Evolutionary conservation across 805 yeast species (phyloP).

Genomic region (Metschnikowia kofuensis): DNA sequence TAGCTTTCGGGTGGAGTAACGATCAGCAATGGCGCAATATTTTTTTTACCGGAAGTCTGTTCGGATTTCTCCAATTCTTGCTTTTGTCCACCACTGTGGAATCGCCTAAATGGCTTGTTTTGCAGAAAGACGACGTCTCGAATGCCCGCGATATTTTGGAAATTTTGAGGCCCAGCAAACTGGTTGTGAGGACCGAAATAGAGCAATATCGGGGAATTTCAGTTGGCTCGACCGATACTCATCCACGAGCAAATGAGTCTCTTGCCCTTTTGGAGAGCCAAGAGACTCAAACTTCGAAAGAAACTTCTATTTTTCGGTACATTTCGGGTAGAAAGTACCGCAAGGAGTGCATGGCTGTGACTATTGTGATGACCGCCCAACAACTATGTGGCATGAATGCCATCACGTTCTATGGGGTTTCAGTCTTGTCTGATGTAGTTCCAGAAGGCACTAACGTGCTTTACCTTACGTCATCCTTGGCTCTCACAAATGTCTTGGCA

Average conservation of each 20-base stretch:
- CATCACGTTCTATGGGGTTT: slow-evolving; percentile 25
- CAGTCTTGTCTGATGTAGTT: slow-evolving; percentile 16
- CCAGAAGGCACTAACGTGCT: slow-evolving; percentile 17
- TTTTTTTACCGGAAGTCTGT: slow-evolving; percentile 24
- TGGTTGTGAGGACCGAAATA: slow-evolving; percentile 32
- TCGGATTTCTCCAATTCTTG: slow-evolving; percentile 28
- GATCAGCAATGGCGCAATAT: slow-evolving; percentile 37
- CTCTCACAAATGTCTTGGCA: slow-evolving; percentile 19
- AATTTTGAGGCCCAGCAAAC: slow-evolving; percentile 28
- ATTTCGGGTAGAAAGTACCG: slow-evolving; percentile 19
- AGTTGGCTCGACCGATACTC: not conserved
- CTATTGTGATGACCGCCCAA: slow-evolving; percentile 36
- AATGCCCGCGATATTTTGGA: slow-evolving; percentile 29
- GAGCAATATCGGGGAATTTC: slow-evolving; percentile 34
- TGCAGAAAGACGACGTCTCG: slow-evolving; percentile 25
- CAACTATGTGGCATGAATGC: slow-evolving; percentile 32
- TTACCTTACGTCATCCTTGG: slow-evolving; percentile 17
- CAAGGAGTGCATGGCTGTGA: slow-evolving; percentile 28
- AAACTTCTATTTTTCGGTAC: slow-evolving; percentile 16
- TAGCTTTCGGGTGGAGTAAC: slow-evolving; percentile 33
- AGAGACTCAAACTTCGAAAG: not conserved
- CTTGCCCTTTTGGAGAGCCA: not conserved
- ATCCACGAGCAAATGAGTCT: not conserved
- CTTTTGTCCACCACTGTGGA: slow-evolving; percentile 36
- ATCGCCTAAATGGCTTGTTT: slow-evolving; percentile 43